These are phyloP conservation scores for Amyloporia xantha DNA, from an alignment of 768 basidiomycete genomes.

Conservation along the genomic window DNA sequence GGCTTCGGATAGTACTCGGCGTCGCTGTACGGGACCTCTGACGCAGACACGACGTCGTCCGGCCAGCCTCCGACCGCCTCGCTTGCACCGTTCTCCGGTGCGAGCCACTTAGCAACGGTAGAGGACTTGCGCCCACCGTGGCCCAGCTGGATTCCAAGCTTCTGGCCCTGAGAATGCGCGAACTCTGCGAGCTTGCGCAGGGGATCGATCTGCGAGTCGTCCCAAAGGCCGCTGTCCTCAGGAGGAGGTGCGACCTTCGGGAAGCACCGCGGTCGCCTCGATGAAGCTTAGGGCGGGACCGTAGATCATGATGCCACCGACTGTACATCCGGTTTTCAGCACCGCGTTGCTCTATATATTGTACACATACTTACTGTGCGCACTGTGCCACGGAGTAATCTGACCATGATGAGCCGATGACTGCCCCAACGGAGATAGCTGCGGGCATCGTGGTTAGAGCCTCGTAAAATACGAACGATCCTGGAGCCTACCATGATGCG, in stretches of 20 bases:
- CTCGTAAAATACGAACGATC: neutral
- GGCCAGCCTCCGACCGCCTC: slow-evolving; percentile 33
- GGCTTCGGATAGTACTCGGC: slow-evolving; percentile 31
- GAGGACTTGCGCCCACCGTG: slow-evolving; percentile 73
- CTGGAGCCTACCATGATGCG: slow-evolving; percentile 21
- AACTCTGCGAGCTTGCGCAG: slow-evolving; percentile 54
- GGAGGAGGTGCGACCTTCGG: slow-evolving; percentile 54
- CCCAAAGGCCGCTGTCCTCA: slow-evolving; percentile 53
- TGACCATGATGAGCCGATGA: slow-evolving; percentile 49
- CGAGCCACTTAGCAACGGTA: slow-evolving; percentile 52
- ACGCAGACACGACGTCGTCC: slow-evolving; percentile 39
- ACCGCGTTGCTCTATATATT: neutral
- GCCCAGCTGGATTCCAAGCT: slow-evolving; percentile 66
- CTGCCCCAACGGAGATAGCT: slow-evolving; percentile 52
- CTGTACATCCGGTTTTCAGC: slow-evolving; percentile 21
- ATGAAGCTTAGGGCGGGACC: slow-evolving; percentile 52
- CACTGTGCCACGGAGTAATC: slow-evolving; percentile 48
- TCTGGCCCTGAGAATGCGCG: slow-evolving; percentile 59
- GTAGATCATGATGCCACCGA: slow-evolving; percentile 43
- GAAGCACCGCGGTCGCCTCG: slow-evolving; percentile 60
- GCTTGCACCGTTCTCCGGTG: slow-evolving; percentile 34
- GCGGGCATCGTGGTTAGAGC: neutral
- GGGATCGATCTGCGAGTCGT: slow-evolving; percentile 43
- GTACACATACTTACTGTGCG: slow-evolving; percentile 28
- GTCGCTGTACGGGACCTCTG: slow-evolving; percentile 35